Conservation (phyloP, 1,139 yeast species). For the Suhomyces taliae region DNA sequence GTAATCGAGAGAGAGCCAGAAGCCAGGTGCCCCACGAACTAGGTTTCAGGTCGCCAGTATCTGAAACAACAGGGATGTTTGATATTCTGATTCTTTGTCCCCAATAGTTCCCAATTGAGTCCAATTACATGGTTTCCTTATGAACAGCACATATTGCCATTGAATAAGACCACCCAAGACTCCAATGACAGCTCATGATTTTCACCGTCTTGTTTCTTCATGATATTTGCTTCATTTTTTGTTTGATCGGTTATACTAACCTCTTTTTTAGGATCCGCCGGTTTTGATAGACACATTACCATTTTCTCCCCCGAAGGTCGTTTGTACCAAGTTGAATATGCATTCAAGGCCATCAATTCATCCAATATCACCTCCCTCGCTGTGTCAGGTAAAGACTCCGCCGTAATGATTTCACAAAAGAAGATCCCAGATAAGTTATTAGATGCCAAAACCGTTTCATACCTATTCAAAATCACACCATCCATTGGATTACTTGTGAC, state of each 20-base stretch:
- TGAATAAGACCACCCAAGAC: neutral
- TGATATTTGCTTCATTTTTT: too few relatives aligned
- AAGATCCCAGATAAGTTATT: constrained; percentile 93
- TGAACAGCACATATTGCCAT: too few relatives aligned
- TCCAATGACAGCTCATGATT: too few relatives aligned
- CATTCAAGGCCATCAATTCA: constrained; percentile 94
- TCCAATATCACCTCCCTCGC: constrained; percentile 90
- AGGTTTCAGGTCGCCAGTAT: too few relatives aligned
- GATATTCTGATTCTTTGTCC: too few relatives aligned
- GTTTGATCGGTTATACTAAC: constrained; percentile 9
- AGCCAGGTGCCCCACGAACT: too few relatives aligned
- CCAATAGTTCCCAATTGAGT: too few relatives aligned
- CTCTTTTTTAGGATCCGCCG: constrained; percentile 61
- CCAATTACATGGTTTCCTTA: too few relatives aligned
- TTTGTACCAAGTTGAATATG: constrained; percentile 94
- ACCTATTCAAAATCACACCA: constrained; percentile 78
- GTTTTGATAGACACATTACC: constrained; percentile 97
- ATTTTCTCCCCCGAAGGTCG: constrained; percentile 98
- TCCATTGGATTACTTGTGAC: constrained; percentile 89
- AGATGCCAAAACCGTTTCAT: constrained; percentile 82
- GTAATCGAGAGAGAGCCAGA: constrained; percentile 2
- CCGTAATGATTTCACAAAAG: constrained; percentile 92
- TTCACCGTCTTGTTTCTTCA: too few relatives aligned
- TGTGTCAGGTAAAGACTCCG: constrained; percentile 80
- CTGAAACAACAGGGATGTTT: too few relatives aligned